phyloP scores from a whole-genome alignment of 345 rosid species.

The Camelina sativa region DNA sequence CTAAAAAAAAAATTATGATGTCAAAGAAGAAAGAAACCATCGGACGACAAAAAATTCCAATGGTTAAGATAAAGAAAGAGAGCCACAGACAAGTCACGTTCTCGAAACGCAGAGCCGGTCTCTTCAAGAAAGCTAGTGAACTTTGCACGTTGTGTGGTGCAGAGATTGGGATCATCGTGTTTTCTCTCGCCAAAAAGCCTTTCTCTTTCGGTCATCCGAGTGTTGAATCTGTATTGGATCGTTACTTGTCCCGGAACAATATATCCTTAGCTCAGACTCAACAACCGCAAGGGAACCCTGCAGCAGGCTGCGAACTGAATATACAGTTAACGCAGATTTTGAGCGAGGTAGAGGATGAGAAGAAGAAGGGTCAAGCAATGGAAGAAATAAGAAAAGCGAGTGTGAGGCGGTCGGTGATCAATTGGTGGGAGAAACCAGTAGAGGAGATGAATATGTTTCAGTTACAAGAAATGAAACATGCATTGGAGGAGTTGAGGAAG shows the following conservation, averaged over 20 bases:
- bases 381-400: conserved; percentile 28
- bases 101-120: conserved; percentile 34
- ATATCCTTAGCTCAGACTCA: neutral
- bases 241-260: conserved; percentile 14
- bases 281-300: neutral
- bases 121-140: conserved; percentile 41
- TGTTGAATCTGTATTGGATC: conserved; percentile 28
- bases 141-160: conserved; percentile 31
- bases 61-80: conserved; percentile 36
- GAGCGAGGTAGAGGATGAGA: conserved; percentile 29
- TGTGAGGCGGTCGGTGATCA: neutral
- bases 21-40: conserved; percentile 37
- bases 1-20: conserved; percentile 5
- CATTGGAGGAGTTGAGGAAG: conserved; percentile 30
- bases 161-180: conserved; percentile 33
- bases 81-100: conserved; percentile 37
- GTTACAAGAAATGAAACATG: conserved; percentile 37
- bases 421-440: conserved; percentile 40
- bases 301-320: conserved; percentile 16
- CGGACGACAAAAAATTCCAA: conserved; percentile 34
- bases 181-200: conserved; percentile 38
- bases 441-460: conserved; percentile 34
- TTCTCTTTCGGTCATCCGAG: conserved; percentile 40
- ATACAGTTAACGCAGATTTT: conserved; percentile 15
- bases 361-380: conserved; percentile 31